Percentiles rank a stretch among this genome's conserved stretches.
Conservation (phyloP, 129 eudicot species). For the Tanacetum coccineum region DNA sequence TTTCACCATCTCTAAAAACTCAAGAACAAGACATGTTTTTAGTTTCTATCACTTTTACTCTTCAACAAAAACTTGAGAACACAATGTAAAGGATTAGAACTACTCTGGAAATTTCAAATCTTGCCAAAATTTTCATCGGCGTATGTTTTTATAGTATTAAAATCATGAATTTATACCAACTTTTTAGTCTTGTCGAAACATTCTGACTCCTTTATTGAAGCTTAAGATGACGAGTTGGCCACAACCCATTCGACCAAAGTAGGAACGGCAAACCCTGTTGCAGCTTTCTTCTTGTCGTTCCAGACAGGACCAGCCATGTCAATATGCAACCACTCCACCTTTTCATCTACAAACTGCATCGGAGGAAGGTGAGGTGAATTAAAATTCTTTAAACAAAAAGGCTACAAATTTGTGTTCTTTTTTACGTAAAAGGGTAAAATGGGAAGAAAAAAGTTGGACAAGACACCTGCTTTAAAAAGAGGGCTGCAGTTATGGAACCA, state of each 20-base stretch:
- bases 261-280: conserved; percentile 83
- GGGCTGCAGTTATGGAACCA: conserved; percentile 88
- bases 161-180: no score
- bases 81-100: no score
- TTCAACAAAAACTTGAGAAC: no score
- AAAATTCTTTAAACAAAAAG: conserved; percentile 9
- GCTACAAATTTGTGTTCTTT: neutral
- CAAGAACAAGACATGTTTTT: no score
- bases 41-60: no score
- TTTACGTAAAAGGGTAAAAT: conserved; percentile 1
- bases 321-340: conserved; percentile 89
- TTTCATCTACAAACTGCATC: conserved; percentile 90
- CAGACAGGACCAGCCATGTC: conserved; percentile 98
- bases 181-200: neutral
- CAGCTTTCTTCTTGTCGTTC: conserved; percentile 82
- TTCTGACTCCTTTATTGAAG: neutral
- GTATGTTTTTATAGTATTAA: no score
- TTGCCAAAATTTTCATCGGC: no score
- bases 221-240: conserved; percentile 58
- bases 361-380: neutral
- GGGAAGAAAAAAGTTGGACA: conserved; percentile 16
- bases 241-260: conserved; percentile 93
- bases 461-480: conserved; percentile 85
- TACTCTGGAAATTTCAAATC: no score
- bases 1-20: no score